Evolutionary conservation across 75 land plant genomes (phyloP), one percentile per base, ranked within the genome.

Genomic region (Cryptomeria japonica): DNA sequence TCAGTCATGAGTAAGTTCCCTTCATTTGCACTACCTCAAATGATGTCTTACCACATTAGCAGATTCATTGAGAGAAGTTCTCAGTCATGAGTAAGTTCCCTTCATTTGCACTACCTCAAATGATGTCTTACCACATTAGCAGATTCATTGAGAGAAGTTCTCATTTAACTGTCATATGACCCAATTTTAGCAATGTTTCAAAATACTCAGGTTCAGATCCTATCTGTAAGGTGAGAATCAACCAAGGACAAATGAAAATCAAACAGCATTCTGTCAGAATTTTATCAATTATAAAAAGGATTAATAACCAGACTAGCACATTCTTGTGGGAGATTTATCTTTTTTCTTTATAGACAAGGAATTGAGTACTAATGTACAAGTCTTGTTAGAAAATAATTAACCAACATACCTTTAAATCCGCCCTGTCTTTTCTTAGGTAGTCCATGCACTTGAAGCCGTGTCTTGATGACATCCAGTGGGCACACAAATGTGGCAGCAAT

Each of bases 401-500:
- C 51, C 15, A 70, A 1, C 56, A 18, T 88, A 93, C 95, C 96
- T 92, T 87, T 94, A 16, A 86, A 28, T 53, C 85, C 93, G 51
- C 53, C 91, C 53, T 87, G 80, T 76, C 82, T 51, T 19, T 91
- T 86, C 70, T 87, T 56, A 41, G 94, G 93, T 38, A 91, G 88
- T 46, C 97, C 95, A 87, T 95, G 95, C 39, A 98, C 99, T 88
- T 98, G 99, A 70, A 98, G 85, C 83, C 99, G 94, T 47, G 99
- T 98, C 93, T 98, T 98, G 76, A 98, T 96, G 32, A 98, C 99
- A 93, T 98, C 99, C 80, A 98, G 89, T 79, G 99, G 99, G 89
- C 99, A 98, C 28, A 98, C 99, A 90, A 98, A 97, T 9, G 99
- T 98, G 36, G 99, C 99, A n/a, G 99, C 95, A 89, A 98, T 95